These are phyloP conservation scores for Flaveria bidentis DNA, from an alignment of 129 eudicot species.

Conservation along the genomic window DNA sequence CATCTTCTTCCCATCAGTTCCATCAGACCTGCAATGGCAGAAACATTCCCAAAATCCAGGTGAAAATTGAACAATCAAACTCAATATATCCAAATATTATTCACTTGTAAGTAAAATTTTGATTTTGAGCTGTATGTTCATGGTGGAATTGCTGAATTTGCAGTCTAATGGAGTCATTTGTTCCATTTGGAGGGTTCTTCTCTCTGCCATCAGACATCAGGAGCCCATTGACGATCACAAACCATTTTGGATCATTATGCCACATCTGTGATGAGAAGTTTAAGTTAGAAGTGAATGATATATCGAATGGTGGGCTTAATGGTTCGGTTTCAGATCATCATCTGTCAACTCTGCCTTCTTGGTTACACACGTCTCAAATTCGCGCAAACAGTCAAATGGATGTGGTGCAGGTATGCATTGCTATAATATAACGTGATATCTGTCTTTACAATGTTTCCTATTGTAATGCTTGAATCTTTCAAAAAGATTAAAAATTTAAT, in stretches of 20 bases:
- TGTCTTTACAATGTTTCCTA: not conserved
- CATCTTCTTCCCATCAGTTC: constrained; percentile 67
- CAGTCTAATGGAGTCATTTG: constrained; percentile 96
- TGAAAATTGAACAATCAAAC: constrained; percentile 14
- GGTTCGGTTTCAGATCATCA: constrained; percentile 53
- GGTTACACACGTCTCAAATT: constrained; percentile 58
- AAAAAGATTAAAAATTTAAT: no score
- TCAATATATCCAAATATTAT: not conserved
- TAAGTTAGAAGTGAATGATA: constrained; percentile 55
- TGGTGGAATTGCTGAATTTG: constrained; percentile 10
- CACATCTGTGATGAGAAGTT: constrained; percentile 70
- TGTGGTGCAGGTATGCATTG: constrained; percentile 50
- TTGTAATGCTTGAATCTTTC: no score
- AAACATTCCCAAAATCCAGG: constrained; percentile 81
- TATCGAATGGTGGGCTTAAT: constrained; percentile 43
- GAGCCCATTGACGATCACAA: constrained; percentile 43
- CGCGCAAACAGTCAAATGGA: constrained; percentile 31
- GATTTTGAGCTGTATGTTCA: not conserved
- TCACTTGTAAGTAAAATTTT: not conserved
- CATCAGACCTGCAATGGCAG: constrained; percentile 45
- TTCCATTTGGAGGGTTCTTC: constrained; percentile 95
- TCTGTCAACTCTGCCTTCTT: constrained; percentile 56
- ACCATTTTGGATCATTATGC: constrained; percentile 51
- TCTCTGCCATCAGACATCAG: constrained; percentile 62
- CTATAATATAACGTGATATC: constrained; percentile 6